Conservation (phyloP, 2,329 filamentous ascomycete species). For the Aspergillus carbonarius region DNA sequence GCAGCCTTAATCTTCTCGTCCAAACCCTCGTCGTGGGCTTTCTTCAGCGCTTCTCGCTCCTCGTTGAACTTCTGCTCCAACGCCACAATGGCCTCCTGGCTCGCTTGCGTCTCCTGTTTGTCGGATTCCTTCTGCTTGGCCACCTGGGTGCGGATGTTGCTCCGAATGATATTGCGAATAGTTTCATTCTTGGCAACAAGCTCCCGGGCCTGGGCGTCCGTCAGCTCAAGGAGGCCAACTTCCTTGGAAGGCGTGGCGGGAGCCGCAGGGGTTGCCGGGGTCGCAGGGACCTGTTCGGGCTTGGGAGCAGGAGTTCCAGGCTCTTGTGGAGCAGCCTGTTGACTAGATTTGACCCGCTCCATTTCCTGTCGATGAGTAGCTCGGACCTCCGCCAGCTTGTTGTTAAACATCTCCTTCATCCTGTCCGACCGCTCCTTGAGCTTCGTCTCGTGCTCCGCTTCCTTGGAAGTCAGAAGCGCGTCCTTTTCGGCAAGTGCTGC, state of each 20-base stretch:
- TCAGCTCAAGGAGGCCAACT: constrained; percentile 42
- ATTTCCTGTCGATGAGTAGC: constrained; percentile 52
- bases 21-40: constrained; percentile 55
- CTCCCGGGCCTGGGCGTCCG: constrained; percentile 51
- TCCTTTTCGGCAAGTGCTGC: constrained; percentile 54
- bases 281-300: constrained; percentile 26
- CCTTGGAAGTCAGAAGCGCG: constrained; percentile 45
- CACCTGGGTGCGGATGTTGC: constrained; percentile 57
- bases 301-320: constrained; percentile 23
- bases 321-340: constrained; percentile 31
- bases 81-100: constrained; percentile 38
- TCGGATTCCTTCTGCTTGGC: constrained; percentile 44
- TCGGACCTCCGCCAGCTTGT: constrained; percentile 61
- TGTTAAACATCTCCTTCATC: constrained; percentile 67
- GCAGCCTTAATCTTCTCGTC: constrained; percentile 60
- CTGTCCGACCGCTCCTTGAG: constrained; percentile 53
- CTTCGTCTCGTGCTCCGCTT: constrained; percentile 51
- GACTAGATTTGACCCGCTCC: constrained; percentile 47
- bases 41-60: constrained; percentile 43
- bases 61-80: constrained; percentile 40
- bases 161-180: constrained; percentile 51
- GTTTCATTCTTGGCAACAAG: constrained; percentile 52
- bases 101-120: constrained; percentile 35
- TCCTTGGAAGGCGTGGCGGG: constrained; percentile 34
- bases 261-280: constrained; percentile 22